Base-by-base conservation (phyloP, 2,329 filamentous ascomycete species). In the Botryosphaeria dothidea region DNA sequence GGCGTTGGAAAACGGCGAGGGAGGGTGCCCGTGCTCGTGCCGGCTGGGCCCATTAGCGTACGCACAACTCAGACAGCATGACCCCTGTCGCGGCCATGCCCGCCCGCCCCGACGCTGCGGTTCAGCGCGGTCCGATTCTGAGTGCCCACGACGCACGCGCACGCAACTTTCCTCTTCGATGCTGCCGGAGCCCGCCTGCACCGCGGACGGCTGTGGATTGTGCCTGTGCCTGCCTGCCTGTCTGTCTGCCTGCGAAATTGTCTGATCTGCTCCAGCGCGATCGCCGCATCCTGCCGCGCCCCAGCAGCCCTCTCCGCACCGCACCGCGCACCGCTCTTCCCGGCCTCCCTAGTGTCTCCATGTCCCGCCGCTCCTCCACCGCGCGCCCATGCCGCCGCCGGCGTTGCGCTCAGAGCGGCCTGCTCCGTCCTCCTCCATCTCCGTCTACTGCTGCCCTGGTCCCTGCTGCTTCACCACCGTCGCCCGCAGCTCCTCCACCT, bases 301-400 rank as follows among this genome's bases (percentile, higher is more conserved):
- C 62, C 36, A 36, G 46, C 61, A 64, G 62, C 51, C 62, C 62
- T 58, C 62, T 64, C 51, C 62, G 62, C 62, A 52, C 17, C 38
- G 17, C 38, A 8, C 49, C 49, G 29, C 27, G 49, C 17, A 64
- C 62, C 62, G 62, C 62, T 51, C 51, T 51, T 58, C 62, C 43
- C 41, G 43, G 29, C 62, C 41, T 38, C 41, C 51, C 62, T 41
- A 19, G 34, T 31, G 45, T 56, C 15, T 31, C 36, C 29, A 41
- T 41, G 11, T 25, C 27, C 34, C 49, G 34, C 36, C 29, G 49
- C 49, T 21, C 27, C 49, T 46, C 27, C 48, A 60, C 56, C 17
- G 19, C 27, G 56, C 56, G 38, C 56, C 52, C 52, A 41, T 21
- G 41, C 56, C 38, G 57, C 43, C 17, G 57, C 25, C 38, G 17